These are phyloP conservation scores for Helichrysum umbraculigerum DNA, from an alignment of 129 eudicot genomes.

Conservation along the genomic window DNA sequence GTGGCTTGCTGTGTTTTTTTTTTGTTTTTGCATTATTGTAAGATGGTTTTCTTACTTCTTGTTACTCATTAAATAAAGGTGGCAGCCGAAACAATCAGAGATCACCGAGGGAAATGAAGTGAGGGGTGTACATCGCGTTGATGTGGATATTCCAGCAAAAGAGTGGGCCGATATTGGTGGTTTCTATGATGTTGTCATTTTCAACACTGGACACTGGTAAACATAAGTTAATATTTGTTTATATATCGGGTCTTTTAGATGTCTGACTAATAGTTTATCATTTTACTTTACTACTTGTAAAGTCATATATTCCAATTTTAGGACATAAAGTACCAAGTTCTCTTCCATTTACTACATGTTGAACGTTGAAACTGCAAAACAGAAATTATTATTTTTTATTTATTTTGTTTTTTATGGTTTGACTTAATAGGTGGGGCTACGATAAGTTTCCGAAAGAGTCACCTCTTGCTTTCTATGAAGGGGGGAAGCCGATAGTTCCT, in stretches of 20 bases:
- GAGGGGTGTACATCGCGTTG: constrained; percentile 65
- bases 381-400: background rate
- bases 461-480: constrained; percentile 77
- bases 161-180: constrained; percentile 69
- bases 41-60: background rate
- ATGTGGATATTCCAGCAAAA: constrained; percentile 84
- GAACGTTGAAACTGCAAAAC: too few species aligned
- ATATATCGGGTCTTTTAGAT: background rate
- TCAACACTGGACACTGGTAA: constrained; percentile 94
- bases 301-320: too few species aligned
- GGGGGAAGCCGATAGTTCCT: constrained; percentile 69
- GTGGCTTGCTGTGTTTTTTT: background rate
- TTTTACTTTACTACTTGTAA: background rate
- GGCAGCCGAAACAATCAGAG: constrained; percentile 60
- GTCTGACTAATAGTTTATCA: background rate
- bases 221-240: background rate
- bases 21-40: background rate
- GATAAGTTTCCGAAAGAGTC: constrained; percentile 81
- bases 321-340: too few species aligned
- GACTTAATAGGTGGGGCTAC: constrained; percentile 69
- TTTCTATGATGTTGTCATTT: constrained; percentile 80
- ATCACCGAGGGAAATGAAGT: constrained; percentile 38
- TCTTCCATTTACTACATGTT: too few species aligned
- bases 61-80: constrained; percentile 16
- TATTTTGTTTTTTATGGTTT: background rate